Base-by-base conservation (phyloP, 352 stramenopile genomes). In the Elongisporangium undulatum region DNA sequence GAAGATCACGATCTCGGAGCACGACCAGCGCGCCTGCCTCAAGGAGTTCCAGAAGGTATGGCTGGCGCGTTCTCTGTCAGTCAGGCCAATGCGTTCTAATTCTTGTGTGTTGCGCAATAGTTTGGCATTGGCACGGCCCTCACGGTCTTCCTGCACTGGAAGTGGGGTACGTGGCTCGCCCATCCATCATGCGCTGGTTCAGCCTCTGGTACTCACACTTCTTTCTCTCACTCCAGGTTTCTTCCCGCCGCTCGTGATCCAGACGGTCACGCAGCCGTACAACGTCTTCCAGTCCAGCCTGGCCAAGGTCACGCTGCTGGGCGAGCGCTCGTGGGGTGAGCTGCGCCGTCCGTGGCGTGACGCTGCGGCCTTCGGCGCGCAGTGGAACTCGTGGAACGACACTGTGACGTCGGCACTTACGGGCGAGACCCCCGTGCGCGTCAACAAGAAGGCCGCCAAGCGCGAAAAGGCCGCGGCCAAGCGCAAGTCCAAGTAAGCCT, bases 1-100 rank as follows among this genome's bases (percentile, higher is more conserved):
- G 68, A 91, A 92, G 70, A 80, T 94, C 57, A 90, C 82, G 10
- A 69, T 94, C 63, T 70, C 82, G n/a, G 82, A 92, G 62, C 82
- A 94, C 62, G 82, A 92, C 69, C 79, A 87, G 67, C 82, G 85
- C 39, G 77, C 85, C 66, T 75, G 69, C 55, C 64, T 63, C 59
- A 92, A 89, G 73, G 82, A 92, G 49, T 56, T 90, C 17, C 82
- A 91, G 39, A 85, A 82, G 56, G 82, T 90, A 67, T 51, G 74
- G 74, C n/a, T 12, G 0, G 12, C 29, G 41, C 51, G 20, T 57
- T 48, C 6, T 38, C 41, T 29, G 5, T 54, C 19, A 29, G 26
- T 7, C 4, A n/a, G 26, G 51, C 57, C 63, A 15, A 55, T 62
- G 34, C 50, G 26, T 19, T 20, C 24, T 59, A 17, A 48, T 39